Base-by-base conservation (phyloP, 1,139 yeast genomes). In the Taphrina communis region DNA sequence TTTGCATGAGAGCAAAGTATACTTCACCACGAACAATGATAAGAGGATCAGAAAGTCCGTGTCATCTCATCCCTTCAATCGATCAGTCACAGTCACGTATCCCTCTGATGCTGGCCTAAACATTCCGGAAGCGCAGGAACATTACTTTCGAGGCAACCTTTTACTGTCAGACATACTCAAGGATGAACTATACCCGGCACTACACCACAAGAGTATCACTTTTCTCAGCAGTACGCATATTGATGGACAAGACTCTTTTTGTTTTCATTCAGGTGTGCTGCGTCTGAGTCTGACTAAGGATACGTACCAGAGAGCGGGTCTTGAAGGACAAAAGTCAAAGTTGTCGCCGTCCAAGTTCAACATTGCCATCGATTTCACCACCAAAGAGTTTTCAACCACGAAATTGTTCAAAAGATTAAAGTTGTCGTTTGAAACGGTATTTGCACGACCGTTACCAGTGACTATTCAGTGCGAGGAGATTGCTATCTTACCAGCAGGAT, bases 281-380 rank as follows among this genome's bases (percentile, higher is more conserved):
- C 48, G 57, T 14, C 6, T 65, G 63, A 58, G 52, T 35, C 58
- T 65, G 50, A 50, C 44, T 2, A 65, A 57, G 52, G 57, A 57
- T 31, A 65, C 68, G n/a, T 65, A 65, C 11, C 63, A 65, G 42
- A 21, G 52, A 31, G 63, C 63, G 3, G 68, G 68, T 4, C 35
- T 65, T n/a, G 63, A 57, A 35, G 68, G 68, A 12, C 58, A 38
- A 6, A 52, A 51, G 17, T 65, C 68, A 17, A 35, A 17, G 12
- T 14, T 50, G 25, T 21, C 41, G 19, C 21, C 50, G 41, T 51
- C 42, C 11, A 63, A 63, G 39, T 63, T 55, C 41, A 42, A n/a
- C 19, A 44, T 63, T 12, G 11, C 39, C 17, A 42, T 55, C n/a
- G 67, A 63, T 25, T 53, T 63, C 17, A 19, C 67, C 12, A 48